phyloP scores from a whole-genome alignment of 768 basidiomycete species.

The Gymnopilus dilepis region DNA sequence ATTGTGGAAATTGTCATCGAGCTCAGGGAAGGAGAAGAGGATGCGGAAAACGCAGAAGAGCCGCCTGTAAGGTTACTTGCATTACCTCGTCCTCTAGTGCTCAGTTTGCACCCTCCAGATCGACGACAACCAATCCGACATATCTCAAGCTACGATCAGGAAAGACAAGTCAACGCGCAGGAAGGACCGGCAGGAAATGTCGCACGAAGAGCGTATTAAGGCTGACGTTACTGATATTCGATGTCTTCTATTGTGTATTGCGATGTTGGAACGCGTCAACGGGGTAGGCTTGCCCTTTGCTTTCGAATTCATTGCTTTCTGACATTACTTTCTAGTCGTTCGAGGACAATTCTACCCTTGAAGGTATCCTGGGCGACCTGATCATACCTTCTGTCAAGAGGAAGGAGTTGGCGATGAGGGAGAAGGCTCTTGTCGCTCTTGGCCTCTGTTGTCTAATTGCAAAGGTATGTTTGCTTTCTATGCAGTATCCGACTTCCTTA shows the following conservation, averaged over 20 bases:
- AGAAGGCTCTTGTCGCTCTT: slow-evolving; percentile 79
- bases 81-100: not conserved
- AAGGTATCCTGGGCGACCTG: slow-evolving; percentile 82
- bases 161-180: slow-evolving; percentile 38
- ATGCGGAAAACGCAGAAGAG: slow-evolving; percentile 31
- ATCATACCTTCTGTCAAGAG: slow-evolving; percentile 91
- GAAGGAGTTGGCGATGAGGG: slow-evolving; percentile 81
- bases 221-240: slow-evolving; percentile 80
- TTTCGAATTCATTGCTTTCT: slow-evolving; percentile 4
- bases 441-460: slow-evolving; percentile 90
- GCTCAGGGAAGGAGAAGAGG: slow-evolving; percentile 39
- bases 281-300: slow-evolving; percentile 59
- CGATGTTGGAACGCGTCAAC: slow-evolving; percentile 89
- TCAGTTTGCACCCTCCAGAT: slow-evolving; percentile 17
- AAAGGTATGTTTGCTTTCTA: slow-evolving; percentile 45
- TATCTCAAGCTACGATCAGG: slow-evolving; percentile 31
- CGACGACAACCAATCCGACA: slow-evolving; percentile 32
- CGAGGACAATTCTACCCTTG: slow-evolving; percentile 79
- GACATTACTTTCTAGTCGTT: slow-evolving; percentile 57
- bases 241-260: slow-evolving; percentile 83
- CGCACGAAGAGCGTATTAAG: slow-evolving; percentile 65
- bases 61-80: slow-evolving; percentile 20
- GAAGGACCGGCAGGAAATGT: slow-evolving; percentile 62
- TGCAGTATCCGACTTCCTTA: not conserved
- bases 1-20: slow-evolving; percentile 44